Percentiles rank a stretch among this genome's conserved stretches.
Evolutionary conservation across 345 rosid species (phyloP).

Genomic region (Erucastrum elatum): DNA sequence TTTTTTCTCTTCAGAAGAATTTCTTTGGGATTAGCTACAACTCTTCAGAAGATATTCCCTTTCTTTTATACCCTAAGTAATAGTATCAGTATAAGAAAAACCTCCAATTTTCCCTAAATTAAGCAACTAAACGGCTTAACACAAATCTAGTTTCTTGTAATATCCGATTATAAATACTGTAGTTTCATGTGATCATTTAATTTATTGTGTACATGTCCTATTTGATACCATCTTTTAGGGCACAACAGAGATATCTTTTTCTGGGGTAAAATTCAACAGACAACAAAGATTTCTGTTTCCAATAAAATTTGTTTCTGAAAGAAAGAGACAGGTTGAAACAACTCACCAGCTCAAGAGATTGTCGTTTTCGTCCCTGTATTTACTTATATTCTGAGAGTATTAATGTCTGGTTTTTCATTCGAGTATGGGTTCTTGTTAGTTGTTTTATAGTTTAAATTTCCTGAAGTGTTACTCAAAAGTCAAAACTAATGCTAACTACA

Average conservation of each 20-base stretch:
- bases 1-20: background rate
- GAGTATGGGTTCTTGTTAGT: background rate
- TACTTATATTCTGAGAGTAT: background rate
- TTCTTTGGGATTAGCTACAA: background rate
- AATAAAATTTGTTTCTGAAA: no score
- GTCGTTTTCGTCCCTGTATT: background rate
- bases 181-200: background rate
- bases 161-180: background rate
- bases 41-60: background rate
- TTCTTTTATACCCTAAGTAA: background rate
- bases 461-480: background rate
- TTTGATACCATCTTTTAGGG: background rate
- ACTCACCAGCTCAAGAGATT: background rate
- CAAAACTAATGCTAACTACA: background rate
- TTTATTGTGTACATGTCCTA: background rate
- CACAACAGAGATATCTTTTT: no score
- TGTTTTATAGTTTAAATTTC: background rate
- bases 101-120: background rate
- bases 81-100: background rate
- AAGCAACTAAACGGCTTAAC: background rate
- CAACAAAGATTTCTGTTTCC: no score
- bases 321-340: background rate
- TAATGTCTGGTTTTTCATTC: background rate
- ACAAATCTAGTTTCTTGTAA: background rate
- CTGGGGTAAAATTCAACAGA: no score